phyloP scores from a whole-genome alignment of 2,329 filamentous ascomycete genomes.

The Alternaria solani region DNA sequence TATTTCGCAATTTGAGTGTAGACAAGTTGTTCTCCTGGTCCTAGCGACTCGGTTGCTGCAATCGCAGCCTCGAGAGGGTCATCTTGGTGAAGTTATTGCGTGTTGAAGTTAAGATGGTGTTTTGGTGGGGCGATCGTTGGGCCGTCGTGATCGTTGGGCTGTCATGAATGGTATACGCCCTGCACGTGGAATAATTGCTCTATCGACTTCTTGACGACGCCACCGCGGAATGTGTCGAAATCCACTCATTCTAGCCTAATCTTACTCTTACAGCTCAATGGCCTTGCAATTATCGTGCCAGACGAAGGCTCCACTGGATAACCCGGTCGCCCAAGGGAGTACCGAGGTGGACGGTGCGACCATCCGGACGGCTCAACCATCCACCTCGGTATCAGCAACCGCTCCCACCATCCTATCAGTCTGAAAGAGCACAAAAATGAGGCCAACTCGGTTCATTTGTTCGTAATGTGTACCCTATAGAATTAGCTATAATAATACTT shows the following conservation, averaged over 20 bases:
- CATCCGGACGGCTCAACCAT: not conserved
- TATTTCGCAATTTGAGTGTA: not conserved
- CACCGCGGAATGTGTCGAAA: not conserved
- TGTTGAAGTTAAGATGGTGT: slow-evolving; percentile 1
- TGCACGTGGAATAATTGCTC: not conserved
- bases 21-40: not conserved
- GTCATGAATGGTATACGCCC: not conserved
- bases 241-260: not conserved
- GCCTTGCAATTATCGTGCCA: not conserved
- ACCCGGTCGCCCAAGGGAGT: not conserved
- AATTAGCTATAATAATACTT: not conserved
- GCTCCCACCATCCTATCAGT: not conserved
- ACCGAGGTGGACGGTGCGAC: slow-evolving; percentile 1
- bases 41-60: not conserved
- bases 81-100: slow-evolving; percentile 1
- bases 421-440: not conserved
- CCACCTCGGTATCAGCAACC: slow-evolving; percentile 1
- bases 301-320: not conserved
- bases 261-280: not conserved
- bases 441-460: not conserved
- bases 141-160: too few relatives aligned
- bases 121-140: not conserved
- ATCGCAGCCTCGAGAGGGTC: not conserved
- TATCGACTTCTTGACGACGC: not conserved
- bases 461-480: not conserved